A percentile compares a stretch with the other conserved stretches of the same genome.
Conservation (phyloP, 495 filamentous ascomycete genomes). For the Astrothelium macrocarpum region DNA sequence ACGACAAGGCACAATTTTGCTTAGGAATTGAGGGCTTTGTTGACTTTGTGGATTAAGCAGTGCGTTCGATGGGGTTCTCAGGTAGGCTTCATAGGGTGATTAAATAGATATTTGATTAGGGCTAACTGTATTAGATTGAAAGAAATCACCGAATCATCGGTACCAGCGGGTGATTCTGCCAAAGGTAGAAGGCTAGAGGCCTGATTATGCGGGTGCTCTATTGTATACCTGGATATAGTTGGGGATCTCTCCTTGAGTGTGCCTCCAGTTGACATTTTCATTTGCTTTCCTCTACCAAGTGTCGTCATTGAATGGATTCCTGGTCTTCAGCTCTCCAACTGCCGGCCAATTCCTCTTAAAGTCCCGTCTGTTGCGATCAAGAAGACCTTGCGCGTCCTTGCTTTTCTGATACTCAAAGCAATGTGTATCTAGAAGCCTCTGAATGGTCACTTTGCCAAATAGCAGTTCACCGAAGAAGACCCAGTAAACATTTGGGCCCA, state of each 20-base stretch:
- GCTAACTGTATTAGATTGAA: not conserved
- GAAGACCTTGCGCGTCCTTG: constrained; percentile 3
- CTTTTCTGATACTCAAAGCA: constrained; percentile 1
- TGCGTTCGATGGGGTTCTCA: constrained; percentile 1
- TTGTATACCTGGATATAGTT: constrained; percentile 4
- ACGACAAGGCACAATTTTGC: constrained; percentile 4
- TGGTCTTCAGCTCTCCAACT: constrained; percentile 1
- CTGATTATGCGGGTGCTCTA: constrained; percentile 3
- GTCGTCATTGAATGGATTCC: constrained; percentile 6
- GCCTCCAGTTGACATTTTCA: constrained; percentile 3
- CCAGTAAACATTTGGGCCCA: constrained; percentile 1
- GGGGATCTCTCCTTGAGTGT: not conserved
- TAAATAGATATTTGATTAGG: constrained; percentile 5
- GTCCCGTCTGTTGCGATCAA: constrained; percentile 1
- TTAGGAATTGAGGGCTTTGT: not conserved
- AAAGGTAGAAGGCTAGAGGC: constrained; percentile 2
- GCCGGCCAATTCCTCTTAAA: constrained; percentile 2
- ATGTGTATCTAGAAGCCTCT: constrained; percentile 6
- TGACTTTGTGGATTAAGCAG: constrained; percentile 2
- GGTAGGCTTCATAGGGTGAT: constrained; percentile 5
- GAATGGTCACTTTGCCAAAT: constrained; percentile 1
- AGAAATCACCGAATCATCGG: constrained; percentile 3
- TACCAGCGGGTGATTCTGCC: not conserved
- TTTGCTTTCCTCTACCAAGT: constrained; percentile 6
- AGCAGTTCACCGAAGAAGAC: not conserved